Conservation (phyloP, 2,329 filamentous ascomycete genomes). For the Fusarium acutatum region DNA sequence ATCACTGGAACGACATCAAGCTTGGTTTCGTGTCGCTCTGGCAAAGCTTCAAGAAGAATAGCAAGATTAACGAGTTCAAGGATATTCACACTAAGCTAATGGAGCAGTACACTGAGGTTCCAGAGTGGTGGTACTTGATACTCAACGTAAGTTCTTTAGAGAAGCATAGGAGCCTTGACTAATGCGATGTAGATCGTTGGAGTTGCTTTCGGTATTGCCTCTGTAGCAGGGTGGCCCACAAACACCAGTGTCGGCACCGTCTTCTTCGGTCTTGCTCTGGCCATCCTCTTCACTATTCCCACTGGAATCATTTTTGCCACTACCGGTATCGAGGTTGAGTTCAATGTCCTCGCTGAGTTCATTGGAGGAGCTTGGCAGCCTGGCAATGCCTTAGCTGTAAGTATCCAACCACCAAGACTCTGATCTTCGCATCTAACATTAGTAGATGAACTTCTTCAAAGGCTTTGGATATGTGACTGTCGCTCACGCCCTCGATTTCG, state of each 20-base stretch:
- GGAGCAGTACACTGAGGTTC: constrained; percentile 55
- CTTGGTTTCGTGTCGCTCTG: constrained; percentile 41
- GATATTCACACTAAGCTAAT: constrained; percentile 56
- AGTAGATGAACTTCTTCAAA: constrained; percentile 57
- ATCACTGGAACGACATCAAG: constrained; percentile 47
- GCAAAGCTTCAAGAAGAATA: constrained; percentile 20
- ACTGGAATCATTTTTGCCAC: constrained; percentile 56
- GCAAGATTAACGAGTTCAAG: constrained; percentile 40
- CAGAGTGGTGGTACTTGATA: constrained; percentile 56
- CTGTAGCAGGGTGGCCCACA: constrained; percentile 51
- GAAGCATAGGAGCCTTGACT: fast-evolving
- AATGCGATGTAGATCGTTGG: constrained; percentile 32
- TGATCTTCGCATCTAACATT: neutral
- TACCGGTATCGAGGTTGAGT: constrained; percentile 53
- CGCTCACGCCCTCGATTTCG: constrained; percentile 49
- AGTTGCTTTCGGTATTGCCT: constrained; percentile 47
- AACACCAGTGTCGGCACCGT: constrained; percentile 54
- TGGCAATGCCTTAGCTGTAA: constrained; percentile 53
- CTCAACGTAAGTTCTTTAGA: constrained; percentile 14
- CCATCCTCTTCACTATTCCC: constrained; percentile 54
- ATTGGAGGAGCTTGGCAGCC: constrained; percentile 54
- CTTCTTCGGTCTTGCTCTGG: constrained; percentile 54
- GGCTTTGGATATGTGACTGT: constrained; percentile 51
- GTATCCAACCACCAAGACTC: fast-evolving
- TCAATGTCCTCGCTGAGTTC: constrained; percentile 58